A percentile compares a stretch with the other conserved stretches of the same genome.
Conservation (phyloP, 108 stramenopile species). For the Discostella stelligeroides region DNA sequence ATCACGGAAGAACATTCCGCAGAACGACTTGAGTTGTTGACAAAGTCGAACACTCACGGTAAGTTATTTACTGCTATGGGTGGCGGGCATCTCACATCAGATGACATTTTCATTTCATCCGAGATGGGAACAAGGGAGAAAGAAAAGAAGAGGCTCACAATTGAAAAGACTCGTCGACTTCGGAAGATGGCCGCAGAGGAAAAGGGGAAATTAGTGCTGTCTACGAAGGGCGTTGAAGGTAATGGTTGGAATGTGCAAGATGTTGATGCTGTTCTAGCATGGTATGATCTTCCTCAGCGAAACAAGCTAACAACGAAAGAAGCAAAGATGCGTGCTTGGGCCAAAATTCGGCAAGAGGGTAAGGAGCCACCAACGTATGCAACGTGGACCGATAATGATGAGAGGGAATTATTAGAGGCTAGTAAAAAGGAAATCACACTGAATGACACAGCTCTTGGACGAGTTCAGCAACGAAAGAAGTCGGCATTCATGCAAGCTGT, state of each 20-base stretch:
- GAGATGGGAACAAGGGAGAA: not conserved
- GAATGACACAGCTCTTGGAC: too few relatives aligned
- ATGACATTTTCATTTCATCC: slow-evolving; percentile 5
- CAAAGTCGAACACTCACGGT: slow-evolving; percentile 5
- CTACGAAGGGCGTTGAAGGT: not conserved
- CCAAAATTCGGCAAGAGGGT: too few relatives aligned
- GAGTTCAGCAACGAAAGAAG: too few relatives aligned
- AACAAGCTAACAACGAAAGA: not conserved
- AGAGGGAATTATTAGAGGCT: too few relatives aligned
- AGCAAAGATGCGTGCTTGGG: slow-evolving; percentile 2
- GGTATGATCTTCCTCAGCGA: not conserved
- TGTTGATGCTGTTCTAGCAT: slow-evolving; percentile 2
- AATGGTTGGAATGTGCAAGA: not conserved
- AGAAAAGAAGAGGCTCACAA: too few relatives aligned
- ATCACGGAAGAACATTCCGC: not conserved
- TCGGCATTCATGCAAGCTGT: too few relatives aligned
- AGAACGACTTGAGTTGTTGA: not conserved
- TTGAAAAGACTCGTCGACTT: too few relatives aligned
- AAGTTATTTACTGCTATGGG: slow-evolving; percentile 1
- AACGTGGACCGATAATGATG: too few relatives aligned
- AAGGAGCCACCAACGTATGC: too few relatives aligned
- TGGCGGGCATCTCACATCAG: slow-evolving; percentile 4
- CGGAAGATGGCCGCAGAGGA: too few relatives aligned
- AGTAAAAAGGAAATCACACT: too few relatives aligned
- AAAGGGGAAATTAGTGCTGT: not conserved